Base-by-base conservation (phyloP, 225 moss, liverwort and hornwort species). In the Bryoerythrophyllum caledonicum region DNA sequence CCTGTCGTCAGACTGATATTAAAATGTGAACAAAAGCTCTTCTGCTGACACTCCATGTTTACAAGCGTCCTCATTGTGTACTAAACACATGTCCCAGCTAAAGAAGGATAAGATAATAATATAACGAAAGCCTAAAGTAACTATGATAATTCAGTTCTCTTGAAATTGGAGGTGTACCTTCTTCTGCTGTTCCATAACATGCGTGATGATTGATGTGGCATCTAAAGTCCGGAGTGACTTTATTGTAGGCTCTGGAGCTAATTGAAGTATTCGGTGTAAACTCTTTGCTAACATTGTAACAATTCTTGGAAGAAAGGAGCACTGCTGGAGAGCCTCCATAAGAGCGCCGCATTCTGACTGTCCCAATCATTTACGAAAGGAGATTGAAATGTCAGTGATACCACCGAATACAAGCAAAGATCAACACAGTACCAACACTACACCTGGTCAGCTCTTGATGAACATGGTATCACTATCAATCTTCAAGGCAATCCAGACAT, bases 281-380 rank as follows among this genome's bases (percentile, higher is more conserved):
- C 92, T 90, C 70, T 90, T 92, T 24, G 86, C 85, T 60, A 92
- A 68, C 92, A 89, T 92, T 16, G 82, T 92, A 44, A 86, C 86
- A 61, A 92, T 82, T 63, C 85, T 89, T 37, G 89, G 90, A 72
- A 89, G 83, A 69, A 90, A 87, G n/a, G 84, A 82, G 82, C 92
- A 92, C 69, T 88, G 86, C 75, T 89, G 86, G 62, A 92, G 80
- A 38, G 92, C 88, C 64, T 90, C 81, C 81, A 92, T 82, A 56
- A 92, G 92, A 58, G 90, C 90, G 61, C 80, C 60, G 77, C 92
- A 92, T 83, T 92, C 90, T 67, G 80, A 82, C 92, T 92, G 90
- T 67, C 75, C 63, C 69, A 80, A 73, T 43, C 79, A 73, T 61
- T 46, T 8, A 67, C 41, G 65, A 34, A 71, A 74, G 16, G 20